These are phyloP conservation scores for Leptosphaerulina australis DNA, from an alignment of 2,329 filamentous ascomycete species.

Conservation along the genomic window DNA sequence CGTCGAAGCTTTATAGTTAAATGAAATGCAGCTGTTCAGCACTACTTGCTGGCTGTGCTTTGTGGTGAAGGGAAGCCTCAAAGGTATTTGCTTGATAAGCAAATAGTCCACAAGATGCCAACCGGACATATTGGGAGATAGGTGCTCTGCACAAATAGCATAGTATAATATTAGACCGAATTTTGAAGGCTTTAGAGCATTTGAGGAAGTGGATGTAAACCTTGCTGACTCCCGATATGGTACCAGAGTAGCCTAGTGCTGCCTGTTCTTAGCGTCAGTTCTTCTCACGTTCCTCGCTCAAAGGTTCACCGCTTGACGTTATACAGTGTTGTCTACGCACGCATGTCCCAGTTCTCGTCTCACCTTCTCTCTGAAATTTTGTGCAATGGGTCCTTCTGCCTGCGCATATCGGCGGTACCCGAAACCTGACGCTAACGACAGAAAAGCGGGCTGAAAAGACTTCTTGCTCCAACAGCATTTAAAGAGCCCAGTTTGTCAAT, in stretches of 20 bases:
- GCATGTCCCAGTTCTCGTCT: constrained; percentile 1
- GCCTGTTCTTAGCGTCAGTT: background rate
- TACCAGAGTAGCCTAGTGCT: constrained; percentile 9
- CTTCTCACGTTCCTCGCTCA: background rate
- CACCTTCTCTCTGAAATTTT: constrained; percentile 7
- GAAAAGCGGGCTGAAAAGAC: constrained; percentile 18
- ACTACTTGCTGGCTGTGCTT: background rate
- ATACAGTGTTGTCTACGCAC: background rate
- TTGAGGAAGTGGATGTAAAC: background rate
- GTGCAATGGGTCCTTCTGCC: background rate
- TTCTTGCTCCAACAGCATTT: constrained; percentile 11
- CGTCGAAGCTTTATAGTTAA: no score
- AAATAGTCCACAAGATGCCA: no score
- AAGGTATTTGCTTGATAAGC: background rate
- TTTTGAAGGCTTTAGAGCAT: background rate
- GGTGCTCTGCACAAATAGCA: no score
- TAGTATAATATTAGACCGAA: no score
- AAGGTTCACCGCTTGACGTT: constrained; percentile 5
- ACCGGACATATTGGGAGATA: no score
- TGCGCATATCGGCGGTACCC: constrained; percentile 20
- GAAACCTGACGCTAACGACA: constrained; percentile 15
- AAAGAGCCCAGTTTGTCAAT: constrained; percentile 1
- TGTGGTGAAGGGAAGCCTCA: background rate
- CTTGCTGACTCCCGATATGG: background rate
- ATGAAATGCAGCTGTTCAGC: no score